Conservation (phyloP, 805 yeast genomes). For the Yamadazyma akitaensis region DNA sequence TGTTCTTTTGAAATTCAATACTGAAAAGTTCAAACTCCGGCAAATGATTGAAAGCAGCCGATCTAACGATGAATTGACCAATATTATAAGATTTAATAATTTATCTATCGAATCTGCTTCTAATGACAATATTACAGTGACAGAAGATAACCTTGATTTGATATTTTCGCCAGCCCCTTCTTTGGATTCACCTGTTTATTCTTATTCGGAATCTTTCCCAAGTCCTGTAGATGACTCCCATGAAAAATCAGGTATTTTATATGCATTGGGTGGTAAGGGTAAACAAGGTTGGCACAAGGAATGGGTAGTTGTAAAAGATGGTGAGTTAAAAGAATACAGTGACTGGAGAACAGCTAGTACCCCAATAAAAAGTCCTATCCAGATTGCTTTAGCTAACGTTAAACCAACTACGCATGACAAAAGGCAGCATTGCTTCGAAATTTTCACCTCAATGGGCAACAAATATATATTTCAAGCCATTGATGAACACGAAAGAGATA, state of each 20-base stretch:
- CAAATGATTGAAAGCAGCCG: slow-evolving; percentile 40
- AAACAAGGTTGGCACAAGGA: slow-evolving; percentile 83
- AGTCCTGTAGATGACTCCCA: slow-evolving; percentile 7
- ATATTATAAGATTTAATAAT: slow-evolving; percentile 25
- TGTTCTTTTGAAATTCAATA: slow-evolving; percentile 35
- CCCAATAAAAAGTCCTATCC: slow-evolving; percentile 64
- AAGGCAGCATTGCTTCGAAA: slow-evolving; percentile 65
- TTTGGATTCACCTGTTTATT: background rate
- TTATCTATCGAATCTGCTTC: slow-evolving; percentile 16
- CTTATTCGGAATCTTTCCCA: background rate
- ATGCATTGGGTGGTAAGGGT: slow-evolving; percentile 56
- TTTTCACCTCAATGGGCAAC: slow-evolving; percentile 62
- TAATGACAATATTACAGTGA: slow-evolving; percentile 18
- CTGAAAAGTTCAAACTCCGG: slow-evolving; percentile 39
- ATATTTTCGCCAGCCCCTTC: slow-evolving; percentile 19
- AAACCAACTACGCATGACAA: slow-evolving; percentile 47
- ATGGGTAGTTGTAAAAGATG: slow-evolving; percentile 75
- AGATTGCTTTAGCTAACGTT: slow-evolving; percentile 63
- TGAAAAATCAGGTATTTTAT: slow-evolving; percentile 44
- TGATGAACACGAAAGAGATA: slow-evolving; percentile 58
- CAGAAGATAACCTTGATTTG: slow-evolving; percentile 27
- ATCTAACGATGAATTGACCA: slow-evolving; percentile 39
- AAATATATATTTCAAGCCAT: slow-evolving; percentile 75
- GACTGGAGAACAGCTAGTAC: slow-evolving; percentile 75
- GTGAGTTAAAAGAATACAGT: slow-evolving; percentile 64